Percentiles rank a stretch among this genome's conserved stretches.
Conservation (phyloP, 1,284 basidiomycete genomes). For the Puccinia triticina region DNA sequence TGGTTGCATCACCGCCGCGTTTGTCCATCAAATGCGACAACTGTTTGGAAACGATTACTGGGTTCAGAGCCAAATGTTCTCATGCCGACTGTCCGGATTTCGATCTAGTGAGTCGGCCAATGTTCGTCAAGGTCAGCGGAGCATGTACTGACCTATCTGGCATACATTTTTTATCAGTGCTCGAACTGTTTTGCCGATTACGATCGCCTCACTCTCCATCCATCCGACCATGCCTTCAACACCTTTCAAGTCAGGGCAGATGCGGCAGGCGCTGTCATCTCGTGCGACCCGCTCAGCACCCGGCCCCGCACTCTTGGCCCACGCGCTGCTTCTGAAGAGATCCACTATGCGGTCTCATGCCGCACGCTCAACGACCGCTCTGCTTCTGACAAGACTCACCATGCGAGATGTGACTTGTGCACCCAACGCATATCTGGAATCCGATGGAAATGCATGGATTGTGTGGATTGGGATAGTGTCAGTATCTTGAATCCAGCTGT, state of each 20-base stretch:
- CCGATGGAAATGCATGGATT: constrained; percentile 68
- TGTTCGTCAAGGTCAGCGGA: background rate
- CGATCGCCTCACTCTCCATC: constrained; percentile 6
- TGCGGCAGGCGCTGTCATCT: background rate
- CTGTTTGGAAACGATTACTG: constrained; percentile 10
- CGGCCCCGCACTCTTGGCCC: background rate
- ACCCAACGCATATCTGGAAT: constrained; percentile 66
- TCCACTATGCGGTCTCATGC: constrained; percentile 69
- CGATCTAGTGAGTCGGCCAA: constrained; percentile 26
- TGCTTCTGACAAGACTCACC: constrained; percentile 61
- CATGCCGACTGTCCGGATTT: constrained; percentile 37
- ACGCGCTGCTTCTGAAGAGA: constrained; percentile 18
- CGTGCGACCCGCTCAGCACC: background rate
- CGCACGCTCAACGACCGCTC: too few relatives aligned
- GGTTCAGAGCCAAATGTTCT: constrained; percentile 34
- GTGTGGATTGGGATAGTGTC: constrained; percentile 63
- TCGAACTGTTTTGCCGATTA: constrained; percentile 32
- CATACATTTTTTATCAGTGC: constrained; percentile 29
- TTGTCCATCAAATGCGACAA: constrained; percentile 28
- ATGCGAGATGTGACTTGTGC: constrained; percentile 74
- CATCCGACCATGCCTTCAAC: constrained; percentile 25
- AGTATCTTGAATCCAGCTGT: constrained; percentile 72
- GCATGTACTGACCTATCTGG: background rate
- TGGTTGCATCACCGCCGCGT: constrained; percentile 14
- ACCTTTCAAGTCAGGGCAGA: background rate